Evolutionary conservation across 2,329 filamentous ascomycete genomes (phyloP).

Genomic region (Hypoxylon sp.): DNA sequence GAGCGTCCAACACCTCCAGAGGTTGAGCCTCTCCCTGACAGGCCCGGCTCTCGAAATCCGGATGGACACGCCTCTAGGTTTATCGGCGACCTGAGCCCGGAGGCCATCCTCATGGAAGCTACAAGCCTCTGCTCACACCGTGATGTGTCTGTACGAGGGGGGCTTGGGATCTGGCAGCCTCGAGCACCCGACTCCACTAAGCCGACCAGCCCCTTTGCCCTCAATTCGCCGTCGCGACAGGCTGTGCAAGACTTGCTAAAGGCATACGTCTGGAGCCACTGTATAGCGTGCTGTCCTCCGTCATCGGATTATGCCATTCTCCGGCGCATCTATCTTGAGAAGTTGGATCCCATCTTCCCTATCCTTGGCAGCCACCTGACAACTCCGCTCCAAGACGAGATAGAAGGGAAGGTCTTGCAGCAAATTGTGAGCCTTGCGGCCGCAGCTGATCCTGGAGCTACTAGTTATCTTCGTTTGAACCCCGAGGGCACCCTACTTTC

Average conservation of each 20-base stretch:
- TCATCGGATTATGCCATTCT: slow-evolving; percentile 63
- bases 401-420: slow-evolving; percentile 60
- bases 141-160: slow-evolving; percentile 63
- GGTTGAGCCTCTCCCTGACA: slow-evolving; percentile 29
- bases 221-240: slow-evolving; percentile 46
- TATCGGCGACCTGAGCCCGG: slow-evolving; percentile 72
- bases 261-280: slow-evolving; percentile 63
- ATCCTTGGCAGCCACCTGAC: slow-evolving; percentile 59
- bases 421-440: slow-evolving; percentile 71
- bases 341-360: slow-evolving; percentile 70
- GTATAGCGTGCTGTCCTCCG: slow-evolving; percentile 65
- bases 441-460: slow-evolving; percentile 64
- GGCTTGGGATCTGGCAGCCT: slow-evolving; percentile 70
- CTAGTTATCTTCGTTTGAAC: slow-evolving; percentile 62
- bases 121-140: slow-evolving; percentile 59
- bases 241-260: slow-evolving; percentile 53
- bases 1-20: slow-evolving; percentile 39
- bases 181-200: slow-evolving; percentile 45
- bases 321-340: slow-evolving; percentile 64
- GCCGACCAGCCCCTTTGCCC: slow-evolving; percentile 54
- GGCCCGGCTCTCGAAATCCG: slow-evolving; percentile 44
- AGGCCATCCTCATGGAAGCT: slow-evolving; percentile 72
- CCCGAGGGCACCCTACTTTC: slow-evolving; percentile 58
- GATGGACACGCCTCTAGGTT: slow-evolving; percentile 62
- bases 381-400: slow-evolving; percentile 50